Evolutionary conservation across 139 green algal genomes (phyloP).

Genomic region (Coelastrella sp.): DNA sequence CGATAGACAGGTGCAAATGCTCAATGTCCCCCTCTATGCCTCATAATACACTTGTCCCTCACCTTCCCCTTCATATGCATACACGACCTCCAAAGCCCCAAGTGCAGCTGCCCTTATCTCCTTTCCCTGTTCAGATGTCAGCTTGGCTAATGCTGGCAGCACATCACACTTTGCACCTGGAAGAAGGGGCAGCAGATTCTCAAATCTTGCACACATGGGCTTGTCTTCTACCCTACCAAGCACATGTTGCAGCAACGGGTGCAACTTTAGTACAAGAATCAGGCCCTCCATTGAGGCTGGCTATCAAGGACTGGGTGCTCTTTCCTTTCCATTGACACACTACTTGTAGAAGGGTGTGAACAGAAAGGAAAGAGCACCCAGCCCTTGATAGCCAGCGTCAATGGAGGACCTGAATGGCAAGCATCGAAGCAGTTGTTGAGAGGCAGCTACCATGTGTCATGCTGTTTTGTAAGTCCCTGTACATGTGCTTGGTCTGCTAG

Average conservation of each 20-base stretch:
- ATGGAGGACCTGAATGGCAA: too few species aligned
- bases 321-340: too few species aligned
- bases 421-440: neutral
- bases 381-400: too few species aligned
- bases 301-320: too few species aligned
- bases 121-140: conserved; percentile 88
- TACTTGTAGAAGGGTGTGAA: too few species aligned
- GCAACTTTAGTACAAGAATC: neutral
- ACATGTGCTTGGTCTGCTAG: too few species aligned
- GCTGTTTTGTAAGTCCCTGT: neutral
- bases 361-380: too few species aligned
- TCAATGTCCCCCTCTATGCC: too few species aligned
- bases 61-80: conserved; percentile 77
- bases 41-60: neutral
- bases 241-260: too few species aligned
- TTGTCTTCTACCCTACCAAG: neutral
- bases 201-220: neutral
- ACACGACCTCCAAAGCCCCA: conserved; percentile 78
- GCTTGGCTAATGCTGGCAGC: conserved; percentile 60
- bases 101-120: conserved; percentile 84
- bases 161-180: conserved; percentile 49
- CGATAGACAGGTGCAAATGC: neutral
- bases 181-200: neutral
- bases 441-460: neutral
- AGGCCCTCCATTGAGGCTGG: neutral